Base-by-base conservation (phyloP, 2,329 filamentous ascomycete genomes). In the Ascochyta koolunga region DNA sequence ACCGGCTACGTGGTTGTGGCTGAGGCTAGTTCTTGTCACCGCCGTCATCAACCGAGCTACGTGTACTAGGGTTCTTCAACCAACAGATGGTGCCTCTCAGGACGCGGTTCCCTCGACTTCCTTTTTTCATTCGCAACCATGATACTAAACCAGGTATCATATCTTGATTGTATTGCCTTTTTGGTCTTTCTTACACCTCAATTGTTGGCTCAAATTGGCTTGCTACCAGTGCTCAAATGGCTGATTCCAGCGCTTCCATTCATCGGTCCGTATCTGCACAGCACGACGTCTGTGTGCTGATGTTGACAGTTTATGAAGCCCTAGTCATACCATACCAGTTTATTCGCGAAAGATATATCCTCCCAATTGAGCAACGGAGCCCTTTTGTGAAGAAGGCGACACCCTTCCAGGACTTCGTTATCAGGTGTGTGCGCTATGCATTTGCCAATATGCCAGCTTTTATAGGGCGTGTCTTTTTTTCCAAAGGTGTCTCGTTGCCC, bases 381-480 rank as follows among this genome's bases (percentile, higher is more conserved):
- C 82, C 84, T 1, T 92, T 92, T 62, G 83, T 88, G n/a, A 85
- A 82, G 61, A 81, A 82, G 48, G 85, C 89, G n/a, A 86, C 87
- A 3, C 76, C 84, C 1, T 93, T 93, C 67, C 89, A 93, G 71
- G 89, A 93, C 68, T 72, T 91, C 37, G 89, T 92, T 42, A 82
- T 93, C 54, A 83, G 89, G 54, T 91, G 88, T 67, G 89, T 95
- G 31, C 83, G 89, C 47, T 92, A 89, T 79, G 89, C 88, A 13
- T 93, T 93, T 69, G 83, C 86, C 22, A 83, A 84, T 57, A 85
- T 93, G 59, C 87, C 88, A 2, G 81, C 88, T 8, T 80, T 77
- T 29, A 83, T 93, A 22, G 87, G 87, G 5, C 82, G 87, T 33
- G 86, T 93, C 15, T 93, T 95, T 79, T 91, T 95, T 71, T 88